Evolutionary conservation across 129 eudicot species (phyloP), one percentile per base, ranked within the genome.

Genomic region (Kitagawia praeruptora): DNA sequence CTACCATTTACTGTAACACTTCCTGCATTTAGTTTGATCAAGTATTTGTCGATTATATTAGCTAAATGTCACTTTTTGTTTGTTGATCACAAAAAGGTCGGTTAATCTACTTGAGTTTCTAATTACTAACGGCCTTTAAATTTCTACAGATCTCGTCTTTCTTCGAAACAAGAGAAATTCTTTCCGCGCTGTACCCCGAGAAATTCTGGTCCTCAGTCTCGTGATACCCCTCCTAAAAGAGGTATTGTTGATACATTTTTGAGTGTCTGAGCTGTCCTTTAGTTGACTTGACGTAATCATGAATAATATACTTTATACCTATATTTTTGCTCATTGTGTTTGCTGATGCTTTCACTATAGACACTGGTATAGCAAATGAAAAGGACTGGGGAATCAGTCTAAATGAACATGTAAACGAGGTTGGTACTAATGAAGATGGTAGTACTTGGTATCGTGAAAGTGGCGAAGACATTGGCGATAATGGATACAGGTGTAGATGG

Each of bases 301-400:
- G 53, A n/a, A 28, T 42, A 27, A 27, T 31, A 23, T n/a, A 67
- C 4, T 9, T 14, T 42, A 4, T 69, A 23, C 4, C 53, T 39
- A 34, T 12, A 21, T 13, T 12, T 79, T 12, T 79, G n/a, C 41
- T 46, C 15, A 46, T 46, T 41, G 28, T 79, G 58, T 75, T 49
- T 71, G 31, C 77, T 51, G 76, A 58, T 51, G 76, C 67, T 19
- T 79, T 75, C 49, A 58, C 48, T 45, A 28, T 82, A 93, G 98
- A 93, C 74, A 93, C 94, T 66, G 98, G 98, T 54, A 93, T 91
- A 77, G 98, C 98, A 81, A 93, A 91, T 83, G 98, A 91, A 93
- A 91, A 87, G 81, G 94, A 93, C 41, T 87, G 91, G 98, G 98
- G 95, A 75, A 93, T 93, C 54, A 89, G 81, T 80, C 76, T 86